A percentile compares a stretch with the other conserved stretches of the same genome.
These are phyloP conservation scores for Obelidium mucronatum DNA, from an alignment of 192 early-diverging fungal species.

Conservation along the genomic window DNA sequence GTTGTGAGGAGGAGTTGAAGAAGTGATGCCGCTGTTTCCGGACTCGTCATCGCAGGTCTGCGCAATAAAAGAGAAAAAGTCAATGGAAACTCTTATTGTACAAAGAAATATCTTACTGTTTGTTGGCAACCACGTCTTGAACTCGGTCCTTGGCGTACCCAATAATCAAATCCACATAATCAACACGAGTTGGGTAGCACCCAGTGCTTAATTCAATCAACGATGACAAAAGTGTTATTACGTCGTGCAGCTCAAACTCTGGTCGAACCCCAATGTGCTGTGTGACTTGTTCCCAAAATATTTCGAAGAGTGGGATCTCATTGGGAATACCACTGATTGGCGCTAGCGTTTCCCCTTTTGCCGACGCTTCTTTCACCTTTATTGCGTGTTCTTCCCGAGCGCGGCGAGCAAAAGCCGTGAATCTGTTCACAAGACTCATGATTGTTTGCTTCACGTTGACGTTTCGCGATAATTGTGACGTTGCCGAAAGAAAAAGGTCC, in stretches of 20 bases:
- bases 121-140: slow-evolving; percentile 41
- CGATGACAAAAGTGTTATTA: slow-evolving; percentile 86
- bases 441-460: slow-evolving; percentile 98
- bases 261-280: slow-evolving; percentile 90
- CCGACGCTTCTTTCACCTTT: slow-evolving; percentile 30
- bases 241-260: slow-evolving; percentile 91
- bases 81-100: background rate
- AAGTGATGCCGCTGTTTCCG: slow-evolving; percentile 72
- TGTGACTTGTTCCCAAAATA: slow-evolving; percentile 97
- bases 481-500: slow-evolving; percentile 87
- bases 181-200: slow-evolving; percentile 86
- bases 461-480: slow-evolving; percentile 87
- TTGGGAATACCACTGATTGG: slow-evolving; percentile 78
- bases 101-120: slow-evolving; percentile 23
- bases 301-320: slow-evolving; percentile 90
- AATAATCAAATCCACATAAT: slow-evolving; percentile 90
- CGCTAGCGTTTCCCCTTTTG: slow-evolving; percentile 32
- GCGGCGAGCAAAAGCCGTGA: slow-evolving; percentile 89
- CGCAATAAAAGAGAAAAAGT: slow-evolving; percentile 25
- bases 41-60: slow-evolving; percentile 17
- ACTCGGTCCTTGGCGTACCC: slow-evolving; percentile 85
- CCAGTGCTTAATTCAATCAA: slow-evolving; percentile 88
- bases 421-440: slow-evolving; percentile 92
- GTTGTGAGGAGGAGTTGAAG: slow-evolving; percentile 86
- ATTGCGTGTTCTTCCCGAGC: slow-evolving; percentile 49